A percentile compares a stretch with the other conserved stretches of the same genome.
Conservation (phyloP, 1,284 basidiomycete genomes). For the Filobasidium uniguttulatum region DNA sequence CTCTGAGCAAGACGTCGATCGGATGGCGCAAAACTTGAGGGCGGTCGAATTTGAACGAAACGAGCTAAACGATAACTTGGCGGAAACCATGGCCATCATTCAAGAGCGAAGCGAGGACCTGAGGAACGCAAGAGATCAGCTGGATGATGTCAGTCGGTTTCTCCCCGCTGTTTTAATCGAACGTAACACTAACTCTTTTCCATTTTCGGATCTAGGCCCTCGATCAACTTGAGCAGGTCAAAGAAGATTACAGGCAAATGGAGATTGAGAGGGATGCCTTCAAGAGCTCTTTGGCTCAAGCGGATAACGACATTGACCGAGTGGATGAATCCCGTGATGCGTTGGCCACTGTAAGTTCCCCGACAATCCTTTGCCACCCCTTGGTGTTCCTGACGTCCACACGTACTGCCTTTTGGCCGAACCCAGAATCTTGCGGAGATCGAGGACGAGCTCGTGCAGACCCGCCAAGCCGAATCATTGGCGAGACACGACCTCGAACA, state of each 20-base stretch:
- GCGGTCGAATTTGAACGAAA: constrained; percentile 24
- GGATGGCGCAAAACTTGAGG: constrained; percentile 21
- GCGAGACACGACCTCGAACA: constrained; percentile 21
- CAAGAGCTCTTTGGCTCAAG: constrained; percentile 51
- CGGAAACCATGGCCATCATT: constrained; percentile 7
- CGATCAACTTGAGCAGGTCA: not conserved
- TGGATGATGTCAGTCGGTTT: not conserved
- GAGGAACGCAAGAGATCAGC: not conserved
- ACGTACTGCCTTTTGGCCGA: not conserved
- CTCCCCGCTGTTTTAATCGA: constrained; percentile 40
- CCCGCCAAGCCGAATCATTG: constrained; percentile 21
- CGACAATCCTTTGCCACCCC: no score
- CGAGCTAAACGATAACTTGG: constrained; percentile 42
- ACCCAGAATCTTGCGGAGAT: not conserved
- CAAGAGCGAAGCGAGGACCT: not conserved
- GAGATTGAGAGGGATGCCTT: constrained; percentile 57
- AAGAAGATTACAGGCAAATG: constrained; percentile 49
- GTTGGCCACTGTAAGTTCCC: not conserved
- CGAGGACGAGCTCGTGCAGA: constrained; percentile 18
- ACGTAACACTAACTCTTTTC: constrained; percentile 39
- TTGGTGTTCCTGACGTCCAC: no score
- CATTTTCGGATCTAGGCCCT: constrained; percentile 45
- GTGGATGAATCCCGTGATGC: not conserved
- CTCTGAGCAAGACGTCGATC: constrained; percentile 28
- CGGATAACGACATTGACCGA: constrained; percentile 14